Evolutionary conservation across 768 basidiomycete genomes (phyloP), one percentile per base, ranked within the genome.

Genomic region (Chalciporus sphaerocephalus): DNA sequence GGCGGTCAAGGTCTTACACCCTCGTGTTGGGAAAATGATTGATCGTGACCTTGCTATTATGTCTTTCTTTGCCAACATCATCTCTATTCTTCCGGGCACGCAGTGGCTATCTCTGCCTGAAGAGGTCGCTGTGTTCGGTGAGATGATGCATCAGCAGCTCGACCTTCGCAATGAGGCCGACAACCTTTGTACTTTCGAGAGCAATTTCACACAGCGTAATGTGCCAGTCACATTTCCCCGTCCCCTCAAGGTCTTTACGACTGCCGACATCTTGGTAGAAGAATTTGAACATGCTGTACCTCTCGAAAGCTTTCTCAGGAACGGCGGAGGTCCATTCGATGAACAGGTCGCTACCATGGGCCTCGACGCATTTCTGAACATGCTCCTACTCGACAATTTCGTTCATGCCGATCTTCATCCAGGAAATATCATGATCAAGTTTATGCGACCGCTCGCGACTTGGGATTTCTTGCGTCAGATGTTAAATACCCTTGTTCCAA

Each of bases 401-500:
- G 92, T 95, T 9, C 96, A 98, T 63, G 76, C 88, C 4, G 90
- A 92, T 60, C 78, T 92, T 17, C 90, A 91, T 62, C 87, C 90
- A 3, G 95, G 95, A 23, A 98, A 98, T 64, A 94, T 97, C 67
- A 89, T 96, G 85, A 81, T 99, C 72, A 96, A 95, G 62, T 98
- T 98, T 71, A 85, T 81, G 60, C 90, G 88, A 62, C 92, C 92
- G 0, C 79, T 86, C 8, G 77, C 81, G 1, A 86, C 90, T 0
- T 67, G 72, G 35, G 73, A 81, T 55, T 70, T 90, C 37, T 65
- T 91, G 33, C 67, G 72, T 51, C 80, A 78, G 53, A 67, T 92
- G 40, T 78, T 81, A 55, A 62, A 71, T 49, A 69, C 75, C 38
- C 56, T 83, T 48, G 78, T 84, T 66, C 64, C 66, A 46, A 62